These are phyloP conservation scores for Microbotryum intermedium DNA, from an alignment of 1,284 basidiomycete genomes.

Conservation along the genomic window DNA sequence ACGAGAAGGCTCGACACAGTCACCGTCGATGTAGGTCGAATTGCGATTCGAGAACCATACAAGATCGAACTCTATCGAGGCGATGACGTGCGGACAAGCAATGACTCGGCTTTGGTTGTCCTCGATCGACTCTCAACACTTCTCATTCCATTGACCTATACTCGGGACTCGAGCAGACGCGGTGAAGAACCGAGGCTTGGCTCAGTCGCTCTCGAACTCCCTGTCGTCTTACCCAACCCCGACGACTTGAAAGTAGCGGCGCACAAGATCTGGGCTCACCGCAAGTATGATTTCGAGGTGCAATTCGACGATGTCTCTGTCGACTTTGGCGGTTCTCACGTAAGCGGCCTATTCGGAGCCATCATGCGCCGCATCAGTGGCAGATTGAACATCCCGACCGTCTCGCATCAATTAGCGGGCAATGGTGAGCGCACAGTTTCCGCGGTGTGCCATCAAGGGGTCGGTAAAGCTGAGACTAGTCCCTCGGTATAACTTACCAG, in stretches of 20 bases:
- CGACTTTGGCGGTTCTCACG: background rate
- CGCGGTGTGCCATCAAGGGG: no score
- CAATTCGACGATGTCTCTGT: slow-evolving; percentile 4
- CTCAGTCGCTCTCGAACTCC: slow-evolving; percentile 18
- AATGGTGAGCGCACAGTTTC: no score
- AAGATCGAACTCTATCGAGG: background rate
- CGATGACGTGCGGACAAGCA: background rate
- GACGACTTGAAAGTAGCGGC: slow-evolving; percentile 14
- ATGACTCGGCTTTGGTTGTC: slow-evolving; percentile 9
- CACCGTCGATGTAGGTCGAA: slow-evolving; percentile 13
- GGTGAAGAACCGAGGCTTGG: slow-evolving; percentile 11
- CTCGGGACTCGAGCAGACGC: background rate
- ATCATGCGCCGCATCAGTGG: background rate
- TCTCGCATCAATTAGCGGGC: no score
- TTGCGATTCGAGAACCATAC: slow-evolving; percentile 9
- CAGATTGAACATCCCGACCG: no score
- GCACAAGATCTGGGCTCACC: slow-evolving; percentile 9
- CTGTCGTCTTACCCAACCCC: slow-evolving; percentile 23
- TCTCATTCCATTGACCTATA: slow-evolving; percentile 23
- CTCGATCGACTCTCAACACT: slow-evolving; percentile 14
- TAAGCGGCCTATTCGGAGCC: slow-evolving; percentile 1
- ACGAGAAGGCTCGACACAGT: slow-evolving; percentile 12
- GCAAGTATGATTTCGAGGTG: slow-evolving; percentile 13
- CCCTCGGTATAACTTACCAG: background rate
- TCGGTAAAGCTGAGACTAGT: no score